Conservation (phyloP, 495 filamentous ascomycete species). For the Aspergillus bertholletiae region DNA sequence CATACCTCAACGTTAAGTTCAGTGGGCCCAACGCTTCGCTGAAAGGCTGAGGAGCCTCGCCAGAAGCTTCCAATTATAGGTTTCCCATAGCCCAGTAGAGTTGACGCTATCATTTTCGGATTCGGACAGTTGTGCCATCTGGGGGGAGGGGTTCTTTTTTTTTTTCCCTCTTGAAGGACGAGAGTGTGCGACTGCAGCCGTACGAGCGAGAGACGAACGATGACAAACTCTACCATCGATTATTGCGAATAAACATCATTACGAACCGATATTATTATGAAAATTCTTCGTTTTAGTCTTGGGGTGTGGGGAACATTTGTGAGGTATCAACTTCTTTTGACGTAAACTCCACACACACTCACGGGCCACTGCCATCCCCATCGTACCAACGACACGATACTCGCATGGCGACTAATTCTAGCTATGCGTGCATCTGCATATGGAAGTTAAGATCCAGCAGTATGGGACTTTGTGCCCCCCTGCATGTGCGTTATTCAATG, state of each 20-base stretch:
- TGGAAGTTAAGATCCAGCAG: conserved; percentile 2
- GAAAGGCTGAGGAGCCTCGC: neutral
- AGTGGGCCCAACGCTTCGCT: neutral
- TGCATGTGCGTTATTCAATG: conserved; percentile 23
- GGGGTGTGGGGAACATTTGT: neutral
- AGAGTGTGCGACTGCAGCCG: no score
- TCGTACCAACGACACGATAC: neutral
- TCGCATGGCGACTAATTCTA: neutral
- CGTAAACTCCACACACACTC: neutral
- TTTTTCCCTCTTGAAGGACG: no score
- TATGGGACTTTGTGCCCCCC: conserved; percentile 13
- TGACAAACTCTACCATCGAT: conserved; percentile 1
- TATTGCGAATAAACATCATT: neutral
- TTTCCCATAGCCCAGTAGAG: neutral
- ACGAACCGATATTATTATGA: neutral
- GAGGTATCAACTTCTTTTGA: neutral
- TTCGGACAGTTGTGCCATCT: neutral
- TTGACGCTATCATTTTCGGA: neutral
- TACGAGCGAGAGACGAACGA: neutral
- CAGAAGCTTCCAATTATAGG: neutral
- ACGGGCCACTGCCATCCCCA: neutral
- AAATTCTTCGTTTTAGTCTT: neutral
- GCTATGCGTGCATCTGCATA: neutral
- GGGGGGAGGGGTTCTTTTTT: no score
- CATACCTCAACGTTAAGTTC: no score